Evolutionary conservation across 805 yeast species (phyloP).

Genomic region (Clavispora carvajalis): DNA sequence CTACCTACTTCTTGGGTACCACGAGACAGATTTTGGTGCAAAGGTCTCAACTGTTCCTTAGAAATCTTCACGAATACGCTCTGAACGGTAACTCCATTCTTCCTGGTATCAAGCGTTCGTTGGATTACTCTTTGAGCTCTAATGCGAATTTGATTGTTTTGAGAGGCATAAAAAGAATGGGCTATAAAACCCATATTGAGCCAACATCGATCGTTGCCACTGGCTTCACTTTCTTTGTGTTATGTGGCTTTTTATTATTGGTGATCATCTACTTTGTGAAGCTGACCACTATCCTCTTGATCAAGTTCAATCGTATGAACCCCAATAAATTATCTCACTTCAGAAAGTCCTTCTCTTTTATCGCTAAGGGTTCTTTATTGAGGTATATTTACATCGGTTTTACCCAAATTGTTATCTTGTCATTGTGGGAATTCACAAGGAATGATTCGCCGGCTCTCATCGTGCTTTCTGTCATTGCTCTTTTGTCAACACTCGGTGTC

Average conservation of each 20-base stretch:
- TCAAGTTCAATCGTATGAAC: slow-evolving; percentile 46
- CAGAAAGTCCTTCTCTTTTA: slow-evolving; percentile 49
- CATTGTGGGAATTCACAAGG: slow-evolving; percentile 82
- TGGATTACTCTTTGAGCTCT: slow-evolving; percentile 41
- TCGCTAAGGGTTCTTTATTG: slow-evolving; percentile 73
- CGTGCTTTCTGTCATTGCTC: slow-evolving; percentile 69
- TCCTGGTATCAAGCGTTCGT: slow-evolving; percentile 20
- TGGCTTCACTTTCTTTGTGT: slow-evolving; percentile 78
- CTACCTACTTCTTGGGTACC: slow-evolving; percentile 56
- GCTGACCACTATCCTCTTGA: slow-evolving; percentile 42
- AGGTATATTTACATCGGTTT: slow-evolving; percentile 82
- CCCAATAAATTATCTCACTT: slow-evolving; percentile 44
- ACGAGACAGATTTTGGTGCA: slow-evolving; percentile 72
- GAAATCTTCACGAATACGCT: slow-evolving; percentile 19
- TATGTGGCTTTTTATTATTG: slow-evolving; percentile 70
- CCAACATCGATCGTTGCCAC: slow-evolving; percentile 79
- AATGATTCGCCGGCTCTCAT: slow-evolving; percentile 86
- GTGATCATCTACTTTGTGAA: slow-evolving; percentile 54
- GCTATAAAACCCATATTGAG: slow-evolving; percentile 72
- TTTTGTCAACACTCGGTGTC: slow-evolving; percentile 55
- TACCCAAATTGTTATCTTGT: slow-evolving; percentile 70
- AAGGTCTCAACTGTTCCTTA: slow-evolving; percentile 42
- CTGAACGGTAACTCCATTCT: slow-evolving; percentile 6
- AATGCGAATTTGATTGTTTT: slow-evolving; percentile 57
- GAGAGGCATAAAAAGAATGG: slow-evolving; percentile 85